A percentile compares a stretch with the other conserved stretches of the same genome.
Evolutionary conservation across 345 rosid species (phyloP).

Genomic region (Trapa incisa): DNA sequence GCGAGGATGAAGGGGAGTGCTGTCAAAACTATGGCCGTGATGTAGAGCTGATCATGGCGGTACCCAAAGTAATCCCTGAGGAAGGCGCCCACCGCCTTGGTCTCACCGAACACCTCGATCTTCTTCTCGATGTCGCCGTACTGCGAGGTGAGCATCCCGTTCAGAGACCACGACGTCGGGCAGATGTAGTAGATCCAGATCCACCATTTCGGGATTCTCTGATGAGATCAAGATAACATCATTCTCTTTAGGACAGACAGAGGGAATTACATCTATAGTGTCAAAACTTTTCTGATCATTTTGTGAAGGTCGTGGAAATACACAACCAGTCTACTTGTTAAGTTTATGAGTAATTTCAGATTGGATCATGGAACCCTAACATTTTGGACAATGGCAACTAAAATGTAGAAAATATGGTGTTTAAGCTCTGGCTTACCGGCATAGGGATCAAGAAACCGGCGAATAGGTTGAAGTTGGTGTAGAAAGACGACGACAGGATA

Average conservation of each 20-base stretch:
- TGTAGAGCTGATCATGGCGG: conserved; percentile 20
- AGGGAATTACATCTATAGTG: no score
- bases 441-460: conserved; percentile 55
- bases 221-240: conserved; percentile 9
- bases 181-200: conserved; percentile 49
- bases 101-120: conserved; percentile 36
- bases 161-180: conserved; percentile 69
- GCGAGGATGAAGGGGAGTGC: conserved; percentile 43
- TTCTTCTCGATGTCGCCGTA: conserved; percentile 47
- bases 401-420: no score
- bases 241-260: neutral
- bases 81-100: conserved; percentile 27
- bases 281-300: no score
- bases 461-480: conserved; percentile 38
- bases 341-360: no score
- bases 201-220: conserved; percentile 87
- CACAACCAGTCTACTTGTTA: no score
- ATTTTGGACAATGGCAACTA: no score
- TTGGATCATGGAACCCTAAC: no score
- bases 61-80: conserved; percentile 49
- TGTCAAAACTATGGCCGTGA: conserved; percentile 27
- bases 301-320: no score
- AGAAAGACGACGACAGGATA: conserved; percentile 28
- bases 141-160: conserved; percentile 51
- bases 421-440: conserved; percentile 36